Base-by-base conservation (phyloP, 805 yeast genomes). In the Ogataea glucozyma region DNA sequence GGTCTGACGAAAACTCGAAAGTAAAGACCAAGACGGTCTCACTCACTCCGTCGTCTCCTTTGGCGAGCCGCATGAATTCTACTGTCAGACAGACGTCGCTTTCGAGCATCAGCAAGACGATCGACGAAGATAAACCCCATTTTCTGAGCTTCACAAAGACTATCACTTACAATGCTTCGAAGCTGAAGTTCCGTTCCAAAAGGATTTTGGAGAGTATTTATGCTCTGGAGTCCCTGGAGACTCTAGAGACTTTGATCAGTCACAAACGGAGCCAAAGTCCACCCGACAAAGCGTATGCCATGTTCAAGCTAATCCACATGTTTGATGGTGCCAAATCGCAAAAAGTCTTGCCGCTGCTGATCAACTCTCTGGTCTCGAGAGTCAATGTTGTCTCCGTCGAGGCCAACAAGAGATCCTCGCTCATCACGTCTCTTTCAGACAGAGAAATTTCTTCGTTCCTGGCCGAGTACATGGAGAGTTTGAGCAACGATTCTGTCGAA, bases 281-380 rank as follows among this genome's bases (percentile, higher is more conserved):
- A 31, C 40, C 31, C 11, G 38, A 46, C 11, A 41, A 48, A 12
- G 23, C 52, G 53, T 19, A 51, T 61, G 54, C 75, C 5, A 67
- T 79, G 10, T 74, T 80, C 53, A 84, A 82, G 51, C 56, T 87
- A 1, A 61, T 87, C n/a, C 88, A 86, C 59, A 82, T 85, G 2
- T 65, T 90, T 37, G 97, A 90, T 64, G 91, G 93, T 0, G 85
- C 95, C 6, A 78, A 86, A 49, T 85, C 95, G 0, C 85, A 81
- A 43, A 54, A 78, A 4, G 85, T 95, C 0, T 66, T 88, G 11
- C 90, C 95, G 0, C 74, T 77, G 52, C 65, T 89, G 4, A 69
- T 87, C 51, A 71, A 76, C 43, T 69, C 86, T 0, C 69, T 84
- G 23, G 57, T 63, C 17, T 66, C 79, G 8, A 66, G 84, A 45